Evolutionary conservation across 129 eudicot genomes (phyloP), one percentile per base, ranked within the genome.

Genomic region (Artemisia argyi): DNA sequence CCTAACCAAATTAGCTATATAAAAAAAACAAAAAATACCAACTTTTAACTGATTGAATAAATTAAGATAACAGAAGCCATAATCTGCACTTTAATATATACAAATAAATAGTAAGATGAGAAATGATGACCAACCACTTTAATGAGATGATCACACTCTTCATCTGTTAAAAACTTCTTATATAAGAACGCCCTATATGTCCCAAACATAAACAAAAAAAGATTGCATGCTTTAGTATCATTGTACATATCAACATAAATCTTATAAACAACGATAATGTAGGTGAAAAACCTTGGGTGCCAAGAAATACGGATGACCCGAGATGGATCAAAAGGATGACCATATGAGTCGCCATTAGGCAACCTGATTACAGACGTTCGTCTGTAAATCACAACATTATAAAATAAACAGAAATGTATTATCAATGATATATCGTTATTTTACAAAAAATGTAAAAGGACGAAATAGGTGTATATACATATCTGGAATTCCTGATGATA

Each of bases 91-190:
- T 67, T 4, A 28, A 46, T n/a, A 68, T 22, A n/a, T n/a, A 52
- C 0, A 71, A 65, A 24, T 17, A 1, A 47, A 68, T 42, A 30
- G 4, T 11, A n/a, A 42, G 17, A 73, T 4, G 35, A 6, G 52
- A 42, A 61, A 30, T 10, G 65, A 78, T 30, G 65, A 30, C 91
- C 62, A 46, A 86, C 91, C 91, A 83, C 61, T 68, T 78, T 50
- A 74, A 86, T 83, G 57, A 91, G 86, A 87, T 89, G 98, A 85
- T 93, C 96, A 79, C 98, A 93, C 81, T 93, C 98, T 48, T 87
- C 83, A 73, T 85, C 85, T 30, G 92, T 87, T 74, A 93, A 69
- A 82, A 93, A 93, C 1, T 78, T 83, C 35, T 68, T 85, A 73
- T 89, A 84, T 32, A 85, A 22, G 61, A 89, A 93, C 2, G 90